Percentiles rank a stretch among this genome's conserved stretches.
phyloP scores from a whole-genome alignment of 2,329 filamentous ascomycete species.

The Nemania diffusa region DNA sequence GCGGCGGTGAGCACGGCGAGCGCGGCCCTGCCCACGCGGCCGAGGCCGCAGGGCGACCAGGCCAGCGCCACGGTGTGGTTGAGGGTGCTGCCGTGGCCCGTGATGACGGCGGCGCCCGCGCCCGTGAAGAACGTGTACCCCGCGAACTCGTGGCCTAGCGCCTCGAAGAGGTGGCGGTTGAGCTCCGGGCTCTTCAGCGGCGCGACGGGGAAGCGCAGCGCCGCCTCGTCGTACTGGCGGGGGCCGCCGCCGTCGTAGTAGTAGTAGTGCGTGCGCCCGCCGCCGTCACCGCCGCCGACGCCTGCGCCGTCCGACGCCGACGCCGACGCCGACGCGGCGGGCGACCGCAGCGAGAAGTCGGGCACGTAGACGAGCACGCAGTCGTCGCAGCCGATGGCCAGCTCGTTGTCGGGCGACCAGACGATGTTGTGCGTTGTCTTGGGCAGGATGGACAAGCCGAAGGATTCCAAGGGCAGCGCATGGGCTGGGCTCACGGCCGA shows the following conservation, averaged over 20 bases:
- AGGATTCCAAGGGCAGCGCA: constrained; percentile 60
- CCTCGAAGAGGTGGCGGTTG: constrained; percentile 47
- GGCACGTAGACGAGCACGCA: constrained; percentile 63
- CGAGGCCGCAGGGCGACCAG: constrained; percentile 70
- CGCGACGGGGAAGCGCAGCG: constrained; percentile 47
- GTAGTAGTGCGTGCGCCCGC: not conserved
- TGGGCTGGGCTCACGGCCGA: not conserved
- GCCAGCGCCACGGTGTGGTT: constrained; percentile 65
- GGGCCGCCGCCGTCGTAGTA: constrained; percentile 43
- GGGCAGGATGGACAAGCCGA: constrained; percentile 57
- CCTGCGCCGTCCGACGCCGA: not conserved
- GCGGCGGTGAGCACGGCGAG: constrained; percentile 62
- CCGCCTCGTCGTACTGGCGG: constrained; percentile 48
- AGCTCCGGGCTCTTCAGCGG: constrained; percentile 44
- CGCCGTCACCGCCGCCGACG: constrained; percentile 1
- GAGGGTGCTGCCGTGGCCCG: constrained; percentile 61
- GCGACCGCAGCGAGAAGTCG: constrained; percentile 51
- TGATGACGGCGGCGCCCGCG: constrained; percentile 59
- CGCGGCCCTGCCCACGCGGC: constrained; percentile 63
- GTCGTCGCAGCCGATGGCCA: constrained; percentile 67
- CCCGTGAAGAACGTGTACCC: constrained; percentile 52
- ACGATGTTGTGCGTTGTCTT: constrained; percentile 57
- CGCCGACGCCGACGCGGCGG: too few species aligned
- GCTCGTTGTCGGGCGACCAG: constrained; percentile 68
- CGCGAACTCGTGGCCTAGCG: constrained; percentile 41